phyloP scores from a whole-genome alignment of 805 yeast genomes.

The Kluyveromyces aestuarii region DNA sequence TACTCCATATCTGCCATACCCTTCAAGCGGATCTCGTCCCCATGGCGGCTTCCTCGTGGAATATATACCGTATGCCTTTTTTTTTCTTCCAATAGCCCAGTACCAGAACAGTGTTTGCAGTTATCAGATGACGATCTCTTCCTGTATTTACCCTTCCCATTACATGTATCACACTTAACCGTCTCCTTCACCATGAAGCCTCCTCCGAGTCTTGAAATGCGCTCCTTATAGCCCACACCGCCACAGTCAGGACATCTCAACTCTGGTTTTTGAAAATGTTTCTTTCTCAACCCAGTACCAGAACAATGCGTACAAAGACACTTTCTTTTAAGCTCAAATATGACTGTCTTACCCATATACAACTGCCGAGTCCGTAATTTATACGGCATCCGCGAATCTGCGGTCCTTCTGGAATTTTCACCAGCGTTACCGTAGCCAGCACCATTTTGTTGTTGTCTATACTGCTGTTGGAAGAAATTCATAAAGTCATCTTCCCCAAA shows the following conservation, averaged over 20 bases:
- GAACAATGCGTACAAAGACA: slow-evolving; percentile 63
- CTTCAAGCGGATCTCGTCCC: slow-evolving; percentile 49
- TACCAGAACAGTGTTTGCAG: slow-evolving; percentile 72
- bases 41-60: slow-evolving; percentile 57
- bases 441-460: slow-evolving; percentile 5
- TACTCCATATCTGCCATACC: slow-evolving; percentile 74
- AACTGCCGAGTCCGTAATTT: slow-evolving; percentile 63
- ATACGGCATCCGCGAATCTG: slow-evolving; percentile 59
- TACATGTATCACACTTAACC: slow-evolving; percentile 57
- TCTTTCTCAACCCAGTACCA: slow-evolving; percentile 57
- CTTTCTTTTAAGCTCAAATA: slow-evolving; percentile 62
- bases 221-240: slow-evolving; percentile 59
- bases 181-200: slow-evolving; percentile 62
- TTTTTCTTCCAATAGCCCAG: slow-evolving; percentile 49
- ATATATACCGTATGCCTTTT: slow-evolving; percentile 71
- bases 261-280: slow-evolving; percentile 31
- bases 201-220: slow-evolving; percentile 57
- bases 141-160: slow-evolving; percentile 52
- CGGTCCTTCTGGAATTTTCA: slow-evolving; percentile 34
- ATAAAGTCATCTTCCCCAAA: slow-evolving; percentile 70
- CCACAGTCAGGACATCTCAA: slow-evolving; percentile 53
- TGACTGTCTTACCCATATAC: slow-evolving; percentile 72
- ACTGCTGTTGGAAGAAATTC: slow-evolving; percentile 41
- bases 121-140: slow-evolving; percentile 42
- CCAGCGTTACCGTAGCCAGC: slow-evolving; percentile 9